Evolutionary conservation across 2,329 filamentous ascomycete species (phyloP).

Genomic region (Penicillium sp.): DNA sequence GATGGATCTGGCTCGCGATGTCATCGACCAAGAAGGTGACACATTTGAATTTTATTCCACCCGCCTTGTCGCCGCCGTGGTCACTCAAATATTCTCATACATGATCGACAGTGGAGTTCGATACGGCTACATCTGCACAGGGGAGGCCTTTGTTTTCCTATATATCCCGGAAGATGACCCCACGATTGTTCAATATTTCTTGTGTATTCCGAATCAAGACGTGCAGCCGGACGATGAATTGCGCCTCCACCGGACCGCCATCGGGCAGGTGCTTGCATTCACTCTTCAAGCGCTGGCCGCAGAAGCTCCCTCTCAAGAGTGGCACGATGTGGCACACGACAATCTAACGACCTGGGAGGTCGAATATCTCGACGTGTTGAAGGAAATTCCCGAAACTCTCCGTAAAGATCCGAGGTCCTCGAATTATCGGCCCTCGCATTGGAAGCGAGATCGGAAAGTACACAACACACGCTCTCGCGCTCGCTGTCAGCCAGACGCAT

Average conservation of each 20-base stretch:
- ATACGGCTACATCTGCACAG: slow-evolving; percentile 34
- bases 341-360: slow-evolving; percentile 28
- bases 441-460: slow-evolving; percentile 19
- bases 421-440: slow-evolving; percentile 30
- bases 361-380: slow-evolving; percentile 25
- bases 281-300: slow-evolving; percentile 32
- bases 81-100: slow-evolving; percentile 35
- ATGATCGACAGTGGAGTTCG: slow-evolving; percentile 29
- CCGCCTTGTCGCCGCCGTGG: slow-evolving; percentile 27
- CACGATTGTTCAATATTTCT: slow-evolving; percentile 26
- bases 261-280: slow-evolving; percentile 31
- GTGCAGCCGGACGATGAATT: slow-evolving; percentile 24
- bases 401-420: slow-evolving; percentile 21
- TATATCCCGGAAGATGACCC: slow-evolving; percentile 24
- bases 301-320: slow-evolving; percentile 6
- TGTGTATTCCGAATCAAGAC: slow-evolving; percentile 30
- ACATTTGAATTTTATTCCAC: slow-evolving; percentile 30
- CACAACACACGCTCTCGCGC: slow-evolving; percentile 24
- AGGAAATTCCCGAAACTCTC: slow-evolving; percentile 28
- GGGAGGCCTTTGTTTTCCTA: slow-evolving; percentile 36
- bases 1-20: slow-evolving; percentile 27
- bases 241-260: slow-evolving; percentile 34
- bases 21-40: slow-evolving; percentile 29
- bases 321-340: background rate
- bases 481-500: slow-evolving; percentile 16